Conservation (phyloP, 2,329 filamentous ascomycete genomes). For the Proliferodiscus dingleyae region DNA sequence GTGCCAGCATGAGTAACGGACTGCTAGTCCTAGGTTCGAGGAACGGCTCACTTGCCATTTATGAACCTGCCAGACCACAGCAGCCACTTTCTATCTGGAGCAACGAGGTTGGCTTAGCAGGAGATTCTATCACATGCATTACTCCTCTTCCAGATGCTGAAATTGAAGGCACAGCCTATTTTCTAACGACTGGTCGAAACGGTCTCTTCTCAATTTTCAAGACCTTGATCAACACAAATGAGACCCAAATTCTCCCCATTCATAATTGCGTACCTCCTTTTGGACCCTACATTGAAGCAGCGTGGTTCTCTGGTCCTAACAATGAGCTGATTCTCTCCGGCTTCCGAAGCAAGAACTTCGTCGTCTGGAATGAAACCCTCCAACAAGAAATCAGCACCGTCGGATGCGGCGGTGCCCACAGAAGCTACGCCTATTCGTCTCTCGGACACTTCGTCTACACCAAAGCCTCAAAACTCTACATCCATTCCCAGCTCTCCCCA, state of each 20-base stretch:
- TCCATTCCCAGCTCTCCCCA: constrained; percentile 35
- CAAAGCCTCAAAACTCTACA: constrained; percentile 52
- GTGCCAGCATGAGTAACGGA: constrained; percentile 38
- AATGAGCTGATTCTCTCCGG: constrained; percentile 67
- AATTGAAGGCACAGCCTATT: too few species aligned
- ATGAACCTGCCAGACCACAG: constrained; percentile 28
- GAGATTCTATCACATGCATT: constrained; percentile 66
- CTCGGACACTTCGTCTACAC: constrained; percentile 66
- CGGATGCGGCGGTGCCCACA: constrained; percentile 80
- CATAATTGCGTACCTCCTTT: constrained; percentile 68
- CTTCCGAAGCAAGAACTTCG: constrained; percentile 73
- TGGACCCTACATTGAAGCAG: constrained; percentile 70
- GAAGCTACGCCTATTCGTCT: constrained; percentile 59
- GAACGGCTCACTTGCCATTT: constrained; percentile 48
- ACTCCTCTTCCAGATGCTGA: constrained; percentile 36
- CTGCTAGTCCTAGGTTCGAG: constrained; percentile 51
- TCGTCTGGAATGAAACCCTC: constrained; percentile 72
- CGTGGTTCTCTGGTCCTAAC: constrained; percentile 48
- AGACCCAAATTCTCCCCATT: constrained; percentile 36
- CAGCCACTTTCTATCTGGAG: constrained; percentile 17
- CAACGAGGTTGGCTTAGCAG: constrained; percentile 31
- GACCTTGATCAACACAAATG: constrained; percentile 11
- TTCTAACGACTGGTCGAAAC: constrained; percentile 73
- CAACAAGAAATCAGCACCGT: constrained; percentile 66
- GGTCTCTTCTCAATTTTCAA: constrained; percentile 64